Evolutionary conservation across 2,329 filamentous ascomycete genomes (phyloP), one percentile per base, ranked within the genome.

Genomic region (Cercospora citrullina): DNA sequence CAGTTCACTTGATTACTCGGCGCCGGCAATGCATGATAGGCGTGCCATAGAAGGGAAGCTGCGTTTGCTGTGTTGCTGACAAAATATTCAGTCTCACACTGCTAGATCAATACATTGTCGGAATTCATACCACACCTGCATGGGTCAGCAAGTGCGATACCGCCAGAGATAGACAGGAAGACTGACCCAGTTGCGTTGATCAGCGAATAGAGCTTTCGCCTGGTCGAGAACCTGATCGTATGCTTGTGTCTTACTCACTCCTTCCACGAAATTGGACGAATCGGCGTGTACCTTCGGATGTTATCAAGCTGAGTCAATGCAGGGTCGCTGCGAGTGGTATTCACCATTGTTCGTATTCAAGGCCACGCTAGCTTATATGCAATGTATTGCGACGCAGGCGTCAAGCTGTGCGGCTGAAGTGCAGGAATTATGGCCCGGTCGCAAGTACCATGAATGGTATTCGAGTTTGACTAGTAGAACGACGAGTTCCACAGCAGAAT

Each of bases 11-110:
- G 80, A 45, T 81, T 86, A 62, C 87, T 89, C 1, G 91, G 90
- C 0, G 82, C 79, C 1, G 88, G 86, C 14, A 94, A 83, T 8
- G 91, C 91, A 77, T 91, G 90, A 76, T 90, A 91, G 3, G 89
- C 90, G 76, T 95, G 90, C 90, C 91, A 94, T 71, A 94, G 83
- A 30, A 94, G 84, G 3, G 91, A 89, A 7, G 92, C 88, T 4
- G 89, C 81, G 77, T 94, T 95, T 72, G 91, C 84, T 59, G 93
- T 85, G 79, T 95, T 94, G 80, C 90, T 92, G 45, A 18, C 53
- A 10, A 10, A 30, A 14, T 26, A 31, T 58, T 63, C 31, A 60
- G 48, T 26, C n/a, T 42, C 31, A 14, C 9, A 26, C 21, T 18
- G 30, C 21, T 21, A n/a, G 36, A 26, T 30, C 10, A 16, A 14